Conservation (phyloP, 2,329 filamentous ascomycete species). For the Pseudocercospora vitis region DNA sequence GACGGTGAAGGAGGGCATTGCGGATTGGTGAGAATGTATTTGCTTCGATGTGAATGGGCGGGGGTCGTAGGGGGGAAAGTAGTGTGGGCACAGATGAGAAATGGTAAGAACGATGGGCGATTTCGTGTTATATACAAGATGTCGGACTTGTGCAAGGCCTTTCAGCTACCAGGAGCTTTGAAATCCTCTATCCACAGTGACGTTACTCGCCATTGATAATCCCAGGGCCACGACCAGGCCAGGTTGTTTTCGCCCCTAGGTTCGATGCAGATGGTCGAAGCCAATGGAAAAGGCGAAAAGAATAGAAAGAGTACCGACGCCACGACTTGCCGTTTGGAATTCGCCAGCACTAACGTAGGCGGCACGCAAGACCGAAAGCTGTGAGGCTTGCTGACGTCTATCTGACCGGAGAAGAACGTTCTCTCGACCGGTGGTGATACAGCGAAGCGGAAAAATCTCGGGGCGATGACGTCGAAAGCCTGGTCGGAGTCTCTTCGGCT, state of each 20-base stretch:
- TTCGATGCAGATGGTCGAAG: no score
- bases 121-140: background rate
- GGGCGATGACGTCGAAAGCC: background rate
- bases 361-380: no score
- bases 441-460: background rate
- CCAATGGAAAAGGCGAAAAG: no score
- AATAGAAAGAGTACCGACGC: no score
- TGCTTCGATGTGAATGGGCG: background rate
- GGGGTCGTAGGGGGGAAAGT: no score
- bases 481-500: background rate
- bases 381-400: background rate
- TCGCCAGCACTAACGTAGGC: no score
- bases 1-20: constrained; percentile 56
- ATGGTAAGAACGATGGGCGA: background rate
- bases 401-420: background rate
- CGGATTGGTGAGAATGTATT: constrained; percentile 3
- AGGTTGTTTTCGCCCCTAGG: no score
- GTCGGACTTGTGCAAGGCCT: background rate
- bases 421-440: no score
- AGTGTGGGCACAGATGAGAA: no score
- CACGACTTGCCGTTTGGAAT: no score
- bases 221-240: no score
- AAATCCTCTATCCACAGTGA: constrained; percentile 1
- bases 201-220: background rate
- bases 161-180: background rate